phyloP scores from a whole-genome alignment of 768 basidiomycete genomes.

The Tephrocybe sp. region DNA sequence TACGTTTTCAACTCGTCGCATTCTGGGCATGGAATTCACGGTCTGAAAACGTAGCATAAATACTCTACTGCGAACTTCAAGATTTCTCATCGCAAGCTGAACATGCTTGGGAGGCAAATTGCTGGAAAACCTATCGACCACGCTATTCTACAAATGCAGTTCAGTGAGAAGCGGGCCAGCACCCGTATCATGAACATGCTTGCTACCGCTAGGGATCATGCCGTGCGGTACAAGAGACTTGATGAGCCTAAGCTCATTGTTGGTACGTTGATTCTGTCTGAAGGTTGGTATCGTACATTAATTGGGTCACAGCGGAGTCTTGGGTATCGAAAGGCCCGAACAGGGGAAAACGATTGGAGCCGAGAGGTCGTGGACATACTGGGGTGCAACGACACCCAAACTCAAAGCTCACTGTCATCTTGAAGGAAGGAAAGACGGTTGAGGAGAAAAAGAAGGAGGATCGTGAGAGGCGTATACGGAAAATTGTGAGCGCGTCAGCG shows the following conservation, averaged over 20 bases:
- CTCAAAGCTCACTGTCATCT: constrained; percentile 70
- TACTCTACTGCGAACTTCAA: constrained; percentile 93
- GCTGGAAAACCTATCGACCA: constrained; percentile 90
- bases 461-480: constrained; percentile 65
- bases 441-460: constrained; percentile 66
- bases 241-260: constrained; percentile 73
- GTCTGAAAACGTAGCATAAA: constrained; percentile 63
- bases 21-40: background rate
- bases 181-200: constrained; percentile 87
- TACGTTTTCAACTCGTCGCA: constrained; percentile 13
- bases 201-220: constrained; percentile 83
- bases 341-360: constrained; percentile 66
- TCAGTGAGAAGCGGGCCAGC: constrained; percentile 90
- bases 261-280: constrained; percentile 50
- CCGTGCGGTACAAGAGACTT: constrained; percentile 73
- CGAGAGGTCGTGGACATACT: constrained; percentile 77
- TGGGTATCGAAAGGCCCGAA: constrained; percentile 90
- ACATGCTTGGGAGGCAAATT: constrained; percentile 84
- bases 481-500: constrained; percentile 77
- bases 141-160: constrained; percentile 96
- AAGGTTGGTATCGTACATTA: background rate
- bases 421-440: constrained; percentile 80
- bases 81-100: constrained; percentile 91
- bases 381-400: constrained; percentile 79
- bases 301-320: constrained; percentile 64